Evolutionary conservation across 192 early-diverging fungal species (phyloP).

Genomic region (Coemansia sp.): DNA sequence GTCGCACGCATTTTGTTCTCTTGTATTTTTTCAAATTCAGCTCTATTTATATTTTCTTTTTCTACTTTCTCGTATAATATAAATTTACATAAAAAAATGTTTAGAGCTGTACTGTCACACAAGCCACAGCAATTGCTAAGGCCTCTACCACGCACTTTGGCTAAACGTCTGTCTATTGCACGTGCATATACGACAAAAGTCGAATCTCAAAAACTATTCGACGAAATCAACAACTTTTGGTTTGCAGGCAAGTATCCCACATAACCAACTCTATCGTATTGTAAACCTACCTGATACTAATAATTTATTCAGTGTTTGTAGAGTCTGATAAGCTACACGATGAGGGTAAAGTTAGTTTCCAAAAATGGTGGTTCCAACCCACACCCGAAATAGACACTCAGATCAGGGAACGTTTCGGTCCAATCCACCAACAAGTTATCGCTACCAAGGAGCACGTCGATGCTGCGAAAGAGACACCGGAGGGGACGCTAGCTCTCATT

Average conservation of each 20-base stretch:
- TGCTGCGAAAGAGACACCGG: constrained; percentile 40
- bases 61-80: not conserved
- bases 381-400: constrained; percentile 34
- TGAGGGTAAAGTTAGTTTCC: constrained; percentile 43
- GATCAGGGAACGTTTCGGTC: constrained; percentile 33
- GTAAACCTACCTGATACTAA: too few relatives aligned
- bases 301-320: not conserved
- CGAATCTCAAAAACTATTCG: constrained; percentile 42
- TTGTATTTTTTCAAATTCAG: not conserved
- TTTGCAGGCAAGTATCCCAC: constrained; percentile 25
- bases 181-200: constrained; percentile 25
- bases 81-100: not conserved
- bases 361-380: constrained; percentile 56
- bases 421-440: constrained; percentile 17
- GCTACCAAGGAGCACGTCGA: constrained; percentile 37
- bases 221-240: constrained; percentile 48
- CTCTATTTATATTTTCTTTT: not conserved
- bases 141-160: not conserved
- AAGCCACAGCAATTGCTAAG: not conserved
- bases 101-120: constrained; percentile 3
- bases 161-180: not conserved
- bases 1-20: not conserved
- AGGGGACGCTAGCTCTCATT: constrained; percentile 54
- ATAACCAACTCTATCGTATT: not conserved
- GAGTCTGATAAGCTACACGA: constrained; percentile 52